These are phyloP conservation scores for Pochonia chlamydosporia DNA, from an alignment of 2,329 filamentous ascomycete species.

Conservation along the genomic window DNA sequence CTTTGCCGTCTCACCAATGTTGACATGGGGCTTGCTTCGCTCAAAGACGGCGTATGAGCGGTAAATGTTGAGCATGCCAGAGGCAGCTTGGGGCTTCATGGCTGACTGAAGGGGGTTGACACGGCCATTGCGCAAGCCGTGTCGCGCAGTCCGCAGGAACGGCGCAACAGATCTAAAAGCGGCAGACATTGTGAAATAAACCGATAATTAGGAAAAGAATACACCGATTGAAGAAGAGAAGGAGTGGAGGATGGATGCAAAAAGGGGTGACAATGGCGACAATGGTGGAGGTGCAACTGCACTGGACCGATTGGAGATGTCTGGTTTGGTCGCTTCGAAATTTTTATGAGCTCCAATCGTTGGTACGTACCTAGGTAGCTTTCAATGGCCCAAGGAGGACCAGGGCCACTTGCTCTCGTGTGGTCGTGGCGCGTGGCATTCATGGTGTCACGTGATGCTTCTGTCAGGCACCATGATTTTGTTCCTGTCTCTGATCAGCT, in stretches of 20 bases:
- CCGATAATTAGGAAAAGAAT: conserved; percentile 17
- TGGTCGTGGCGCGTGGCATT: not conserved
- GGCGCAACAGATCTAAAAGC: conserved; percentile 73
- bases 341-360: conserved; percentile 27
- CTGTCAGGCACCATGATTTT: no score
- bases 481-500: no score
- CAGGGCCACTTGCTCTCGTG: conserved; percentile 4
- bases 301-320: conserved; percentile 12
- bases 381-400: not conserved
- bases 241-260: conserved; percentile 10
- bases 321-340: conserved; percentile 28
- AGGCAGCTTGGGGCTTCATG: conserved; percentile 55
- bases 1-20: conserved; percentile 66
- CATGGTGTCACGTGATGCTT: conserved; percentile 9
- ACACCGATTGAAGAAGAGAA: conserved; percentile 20
- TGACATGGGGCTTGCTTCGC: conserved; percentile 94
- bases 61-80: conserved; percentile 59
- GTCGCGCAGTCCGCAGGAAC: conserved; percentile 75
- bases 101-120: conserved; percentile 72
- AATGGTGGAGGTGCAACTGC: conserved; percentile 17
- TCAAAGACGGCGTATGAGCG: conserved; percentile 68
- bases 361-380: no score
- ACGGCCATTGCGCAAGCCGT: conserved; percentile 63
- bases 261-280: conserved; percentile 12
- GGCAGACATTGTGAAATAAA: conserved; percentile 61